Evolutionary conservation across 257 asterid species (phyloP).

Genomic region (Rehmannia glutinosa): DNA sequence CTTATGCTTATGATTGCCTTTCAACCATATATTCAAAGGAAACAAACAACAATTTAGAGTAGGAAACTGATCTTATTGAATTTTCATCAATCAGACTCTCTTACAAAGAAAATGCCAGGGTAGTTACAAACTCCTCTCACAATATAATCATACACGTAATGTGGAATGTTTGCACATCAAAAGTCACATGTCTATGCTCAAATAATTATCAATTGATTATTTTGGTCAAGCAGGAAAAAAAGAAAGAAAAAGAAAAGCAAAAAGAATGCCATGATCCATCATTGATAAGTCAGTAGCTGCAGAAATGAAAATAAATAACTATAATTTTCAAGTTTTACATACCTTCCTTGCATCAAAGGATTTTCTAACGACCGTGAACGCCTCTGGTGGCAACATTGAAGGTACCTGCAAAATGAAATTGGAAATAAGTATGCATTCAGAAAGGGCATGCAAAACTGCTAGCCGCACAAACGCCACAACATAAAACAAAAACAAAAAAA

Average conservation of each 20-base stretch:
- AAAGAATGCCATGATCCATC: not conserved
- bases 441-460: not conserved
- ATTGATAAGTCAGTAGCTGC: not conserved
- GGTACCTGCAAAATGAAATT: constrained; percentile 59
- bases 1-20: not conserved
- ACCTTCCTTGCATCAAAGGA: constrained; percentile 99
- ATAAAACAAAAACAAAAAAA: not conserved
- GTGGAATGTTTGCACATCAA: not conserved
- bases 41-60: not conserved
- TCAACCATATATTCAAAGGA: not conserved
- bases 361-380: constrained; percentile 78
- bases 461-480: not conserved
- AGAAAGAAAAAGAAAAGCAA: not conserved
- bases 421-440: not conserved
- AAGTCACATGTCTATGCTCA: not conserved
- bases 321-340: not conserved
- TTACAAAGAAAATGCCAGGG: not conserved
- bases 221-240: not conserved
- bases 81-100: too few relatives aligned
- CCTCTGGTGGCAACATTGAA: constrained; percentile 90
- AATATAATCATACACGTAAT: not conserved
- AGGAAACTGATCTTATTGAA: not conserved
- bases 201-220: not conserved
- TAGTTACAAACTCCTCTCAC: not conserved
- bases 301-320: constrained; percentile 1